These are phyloP conservation scores for Mortierella sp. DNA, from an alignment of 371 early-diverging fungal genomes.

Conservation along the genomic window DNA sequence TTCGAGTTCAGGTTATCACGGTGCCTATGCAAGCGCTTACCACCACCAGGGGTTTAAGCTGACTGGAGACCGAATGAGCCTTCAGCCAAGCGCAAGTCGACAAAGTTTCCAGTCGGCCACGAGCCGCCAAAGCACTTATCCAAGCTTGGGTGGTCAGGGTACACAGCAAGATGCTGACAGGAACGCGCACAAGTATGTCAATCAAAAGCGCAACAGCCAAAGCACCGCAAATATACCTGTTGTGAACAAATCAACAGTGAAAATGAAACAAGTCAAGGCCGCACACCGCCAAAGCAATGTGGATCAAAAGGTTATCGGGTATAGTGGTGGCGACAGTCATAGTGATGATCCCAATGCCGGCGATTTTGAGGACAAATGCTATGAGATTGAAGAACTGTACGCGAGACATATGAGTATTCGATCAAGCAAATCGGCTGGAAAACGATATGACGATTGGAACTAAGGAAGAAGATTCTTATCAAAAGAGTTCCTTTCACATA, in stretches of 20 bases:
- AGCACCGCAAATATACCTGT: no score
- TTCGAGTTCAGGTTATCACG: background rate
- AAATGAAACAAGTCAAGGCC: background rate
- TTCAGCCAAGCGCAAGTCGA: no score
- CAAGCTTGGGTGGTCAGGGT: no score
- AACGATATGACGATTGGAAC: background rate
- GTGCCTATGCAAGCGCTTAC: background rate
- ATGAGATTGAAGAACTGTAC: slow-evolving; percentile 1
- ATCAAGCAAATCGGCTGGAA: background rate
- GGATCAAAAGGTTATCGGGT: background rate
- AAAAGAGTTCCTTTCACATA: background rate
- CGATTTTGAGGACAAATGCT: background rate
- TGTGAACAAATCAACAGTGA: background rate
- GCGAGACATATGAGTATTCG: slow-evolving; percentile 3
- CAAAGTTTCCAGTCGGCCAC: no score
- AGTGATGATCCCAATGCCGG: background rate
- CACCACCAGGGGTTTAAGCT: no score
- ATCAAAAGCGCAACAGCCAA: no score
- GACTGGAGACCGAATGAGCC: no score
- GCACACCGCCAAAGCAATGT: slow-evolving; percentile 1
- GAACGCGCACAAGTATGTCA: no score
- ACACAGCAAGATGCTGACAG: no score
- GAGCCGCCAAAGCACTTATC: no score
- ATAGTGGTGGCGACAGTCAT: background rate
- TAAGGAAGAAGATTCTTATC: background rate